phyloP scores from a whole-genome alignment of 1,284 basidiomycete species.

The Cutaneotrichosporon sp. region DNA sequence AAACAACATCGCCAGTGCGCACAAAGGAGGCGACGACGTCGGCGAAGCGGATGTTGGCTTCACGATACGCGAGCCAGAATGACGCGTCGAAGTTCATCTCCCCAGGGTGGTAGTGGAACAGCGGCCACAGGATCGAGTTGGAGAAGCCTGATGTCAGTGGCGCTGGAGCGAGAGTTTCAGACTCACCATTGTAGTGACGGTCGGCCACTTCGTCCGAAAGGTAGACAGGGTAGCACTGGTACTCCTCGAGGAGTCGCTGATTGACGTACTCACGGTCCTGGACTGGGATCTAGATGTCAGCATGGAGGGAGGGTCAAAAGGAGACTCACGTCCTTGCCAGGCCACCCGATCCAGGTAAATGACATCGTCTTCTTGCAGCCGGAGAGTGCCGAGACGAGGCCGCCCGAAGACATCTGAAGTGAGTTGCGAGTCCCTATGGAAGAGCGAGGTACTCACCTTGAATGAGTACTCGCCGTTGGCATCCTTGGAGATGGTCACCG shows the following conservation, averaged over 20 bases:
- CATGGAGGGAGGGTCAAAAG: background rate
- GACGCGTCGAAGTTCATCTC: conserved; percentile 99
- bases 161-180: background rate
- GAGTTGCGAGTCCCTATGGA: background rate
- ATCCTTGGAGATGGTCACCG: conserved; percentile 88
- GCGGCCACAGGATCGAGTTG: conserved; percentile 98
- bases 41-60: conserved; percentile 94
- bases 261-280: conserved; percentile 85
- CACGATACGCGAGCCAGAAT: conserved; percentile 96
- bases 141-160: conserved; percentile 65
- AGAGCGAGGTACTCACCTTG: conserved; percentile 57
- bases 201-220: conserved; percentile 97
- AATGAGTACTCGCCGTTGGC: conserved; percentile 85
- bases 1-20: conserved; percentile 86
- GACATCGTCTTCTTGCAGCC: conserved; percentile 95
- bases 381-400: conserved; percentile 88
- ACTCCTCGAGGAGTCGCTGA: conserved; percentile 86
- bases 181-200: conserved; percentile 88
- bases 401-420: conserved; percentile 82
- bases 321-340: conserved; percentile 52
- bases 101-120: conserved; percentile 98
- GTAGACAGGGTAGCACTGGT: conserved; percentile 96
- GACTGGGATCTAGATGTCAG: conserved; percentile 67
- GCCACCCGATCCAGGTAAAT: conserved; percentile 95
- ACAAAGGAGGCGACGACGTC: conserved; percentile 79